A percentile compares a stretch with the other conserved stretches of the same genome.
Evolutionary conservation across 768 basidiomycete genomes (phyloP).

Genomic region (Leccinellum luteum): DNA sequence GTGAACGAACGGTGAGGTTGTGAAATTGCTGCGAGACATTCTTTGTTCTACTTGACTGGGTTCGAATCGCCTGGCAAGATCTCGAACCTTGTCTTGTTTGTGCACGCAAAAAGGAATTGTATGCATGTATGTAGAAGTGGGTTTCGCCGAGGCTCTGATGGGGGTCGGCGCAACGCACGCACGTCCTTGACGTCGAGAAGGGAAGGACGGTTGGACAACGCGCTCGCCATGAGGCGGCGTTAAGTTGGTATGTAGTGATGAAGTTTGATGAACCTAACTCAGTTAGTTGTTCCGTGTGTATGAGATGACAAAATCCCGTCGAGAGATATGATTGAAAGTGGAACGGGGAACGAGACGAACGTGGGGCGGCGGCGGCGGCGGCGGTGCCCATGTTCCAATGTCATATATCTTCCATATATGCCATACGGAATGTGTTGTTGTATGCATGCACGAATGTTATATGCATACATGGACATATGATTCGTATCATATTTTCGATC

Average conservation of each 20-base stretch:
- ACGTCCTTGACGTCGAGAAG: neutral
- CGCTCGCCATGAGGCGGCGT: constrained; percentile 24
- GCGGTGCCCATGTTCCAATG: neutral
- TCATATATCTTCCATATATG: neutral
- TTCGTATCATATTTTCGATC: neutral
- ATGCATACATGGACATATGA: neutral
- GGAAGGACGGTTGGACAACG: constrained; percentile 14
- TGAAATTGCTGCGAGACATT: constrained; percentile 4
- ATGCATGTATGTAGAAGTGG: constrained; percentile 13
- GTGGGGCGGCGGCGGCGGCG: neutral
- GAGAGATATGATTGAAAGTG: neutral
- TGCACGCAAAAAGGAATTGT: neutral
- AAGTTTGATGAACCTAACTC: constrained; percentile 21
- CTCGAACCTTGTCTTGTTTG: constrained; percentile 8
- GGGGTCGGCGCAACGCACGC: constrained; percentile 6
- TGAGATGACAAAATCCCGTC: neutral
- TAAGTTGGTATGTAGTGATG: neutral
- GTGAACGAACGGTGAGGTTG: constrained; percentile 7
- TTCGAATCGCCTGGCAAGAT: constrained; percentile 21
- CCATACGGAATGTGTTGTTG: neutral
- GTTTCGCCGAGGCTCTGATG: constrained; percentile 27
- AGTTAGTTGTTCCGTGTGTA: neutral
- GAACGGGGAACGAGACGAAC: neutral
- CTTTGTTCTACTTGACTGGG: neutral
- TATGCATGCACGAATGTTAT: neutral